Conservation (phyloP, 208 protist species). For the Leishmania lainsoni region DNA sequence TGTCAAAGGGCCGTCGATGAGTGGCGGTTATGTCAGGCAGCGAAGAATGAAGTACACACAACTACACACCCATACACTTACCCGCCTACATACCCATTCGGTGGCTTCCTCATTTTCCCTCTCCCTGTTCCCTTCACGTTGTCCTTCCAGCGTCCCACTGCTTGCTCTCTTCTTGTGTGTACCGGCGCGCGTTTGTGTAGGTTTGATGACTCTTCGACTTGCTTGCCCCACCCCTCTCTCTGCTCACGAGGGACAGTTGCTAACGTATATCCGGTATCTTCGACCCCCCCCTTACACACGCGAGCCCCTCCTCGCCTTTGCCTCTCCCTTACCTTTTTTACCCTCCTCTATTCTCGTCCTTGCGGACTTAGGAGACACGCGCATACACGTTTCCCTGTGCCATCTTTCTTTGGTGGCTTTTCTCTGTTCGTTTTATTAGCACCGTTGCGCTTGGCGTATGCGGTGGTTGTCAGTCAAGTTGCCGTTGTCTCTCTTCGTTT, state of each 20-base stretch:
- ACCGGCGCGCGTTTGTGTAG: neutral
- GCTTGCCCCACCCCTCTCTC: neutral
- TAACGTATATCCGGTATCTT: neutral
- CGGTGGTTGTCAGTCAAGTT: neutral
- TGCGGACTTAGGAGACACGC: neutral
- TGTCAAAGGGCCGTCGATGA: neutral
- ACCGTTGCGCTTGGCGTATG: neutral
- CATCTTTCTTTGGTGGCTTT: neutral
- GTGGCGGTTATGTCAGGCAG: neutral
- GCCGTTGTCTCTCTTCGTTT: neutral
- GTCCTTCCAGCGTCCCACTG: neutral
- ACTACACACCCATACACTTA: neutral
- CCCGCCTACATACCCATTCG: neutral
- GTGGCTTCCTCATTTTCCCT: neutral
- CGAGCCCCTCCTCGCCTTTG: neutral
- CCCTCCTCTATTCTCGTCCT: constrained; percentile 2
- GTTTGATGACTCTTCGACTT: neutral
- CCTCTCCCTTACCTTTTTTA: neutral
- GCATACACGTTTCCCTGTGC: neutral
- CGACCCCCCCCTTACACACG: neutral
- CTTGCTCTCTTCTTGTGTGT: neutral
- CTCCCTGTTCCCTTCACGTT: neutral
- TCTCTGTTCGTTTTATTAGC: neutral
- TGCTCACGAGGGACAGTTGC: neutral
- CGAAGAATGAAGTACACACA: neutral